Conservation (phyloP, 2,329 filamentous ascomycete species). For the Myriosclerotinia scirpicola region DNA sequence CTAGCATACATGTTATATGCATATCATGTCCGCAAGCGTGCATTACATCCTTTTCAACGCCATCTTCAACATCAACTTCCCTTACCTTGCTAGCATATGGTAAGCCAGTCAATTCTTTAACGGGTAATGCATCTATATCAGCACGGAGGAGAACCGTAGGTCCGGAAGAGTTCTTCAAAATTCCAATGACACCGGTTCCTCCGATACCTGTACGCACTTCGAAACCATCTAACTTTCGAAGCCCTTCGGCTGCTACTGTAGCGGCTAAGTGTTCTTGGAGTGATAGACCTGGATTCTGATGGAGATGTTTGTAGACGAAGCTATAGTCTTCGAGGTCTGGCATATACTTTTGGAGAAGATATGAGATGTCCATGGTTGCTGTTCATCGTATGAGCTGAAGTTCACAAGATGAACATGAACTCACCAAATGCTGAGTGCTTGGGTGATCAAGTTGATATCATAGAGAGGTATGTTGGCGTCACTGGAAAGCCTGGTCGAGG, state of each 20-base stretch:
- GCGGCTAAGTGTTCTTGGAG: conserved; percentile 56
- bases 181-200: conserved; percentile 53
- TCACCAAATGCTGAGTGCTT: too few species aligned
- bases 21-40: conserved; percentile 61
- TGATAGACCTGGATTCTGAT: conserved; percentile 59
- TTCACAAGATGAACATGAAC: background rate
- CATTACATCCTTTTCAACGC: conserved; percentile 58
- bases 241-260: conserved; percentile 46
- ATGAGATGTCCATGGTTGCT: conserved; percentile 26
- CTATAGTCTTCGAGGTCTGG: conserved; percentile 45
- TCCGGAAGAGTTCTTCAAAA: conserved; percentile 56
- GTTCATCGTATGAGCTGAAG: background rate
- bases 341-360: conserved; percentile 23
- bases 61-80: conserved; percentile 43
- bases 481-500: too few species aligned
- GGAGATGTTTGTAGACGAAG: conserved; percentile 54
- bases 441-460: too few species aligned
- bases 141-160: conserved; percentile 58
- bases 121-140: conserved; percentile 59
- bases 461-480: too few species aligned
- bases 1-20: conserved; percentile 60
- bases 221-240: conserved; percentile 42
- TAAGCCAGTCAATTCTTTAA: conserved; percentile 44
- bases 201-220: conserved; percentile 54
- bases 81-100: conserved; percentile 52